phyloP scores from a whole-genome alignment of 768 basidiomycete species.

The Boletus coccyginus region DNA sequence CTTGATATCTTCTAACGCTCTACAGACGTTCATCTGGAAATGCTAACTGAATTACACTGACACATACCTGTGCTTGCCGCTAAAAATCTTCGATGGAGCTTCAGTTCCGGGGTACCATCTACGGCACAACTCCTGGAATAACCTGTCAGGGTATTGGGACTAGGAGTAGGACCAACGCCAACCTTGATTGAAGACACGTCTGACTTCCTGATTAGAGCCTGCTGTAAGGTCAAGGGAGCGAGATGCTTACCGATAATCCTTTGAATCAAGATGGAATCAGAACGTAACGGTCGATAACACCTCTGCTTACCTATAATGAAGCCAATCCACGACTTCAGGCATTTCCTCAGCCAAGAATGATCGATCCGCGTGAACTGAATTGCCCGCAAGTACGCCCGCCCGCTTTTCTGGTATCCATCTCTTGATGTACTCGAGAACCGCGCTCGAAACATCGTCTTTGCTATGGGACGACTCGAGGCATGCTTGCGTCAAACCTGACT shows the following conservation, averaged over 20 bases:
- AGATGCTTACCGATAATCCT: slow-evolving; percentile 67
- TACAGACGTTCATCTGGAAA: slow-evolving; percentile 27
- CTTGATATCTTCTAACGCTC: slow-evolving; percentile 80
- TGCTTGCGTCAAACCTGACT: slow-evolving; percentile 82
- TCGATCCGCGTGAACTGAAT: slow-evolving; percentile 80
- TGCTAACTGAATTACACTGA: not conserved
- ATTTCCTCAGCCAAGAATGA: slow-evolving; percentile 72
- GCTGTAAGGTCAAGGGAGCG: not conserved
- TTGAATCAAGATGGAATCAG: not conserved
- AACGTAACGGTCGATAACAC: not conserved
- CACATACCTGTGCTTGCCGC: slow-evolving; percentile 57
- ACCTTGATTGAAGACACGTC: slow-evolving; percentile 87
- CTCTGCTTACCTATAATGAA: slow-evolving; percentile 67
- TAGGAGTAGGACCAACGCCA: not conserved
- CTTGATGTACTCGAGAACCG: slow-evolving; percentile 76
- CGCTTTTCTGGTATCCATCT: slow-evolving; percentile 73
- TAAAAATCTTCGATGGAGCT: slow-evolving; percentile 25
- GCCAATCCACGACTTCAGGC: slow-evolving; percentile 75
- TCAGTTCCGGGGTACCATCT: slow-evolving; percentile 60
- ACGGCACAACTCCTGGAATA: slow-evolving; percentile 60
- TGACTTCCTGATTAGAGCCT: slow-evolving; percentile 23
- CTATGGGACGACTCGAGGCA: slow-evolving; percentile 72
- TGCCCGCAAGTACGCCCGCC: slow-evolving; percentile 78
- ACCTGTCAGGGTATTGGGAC: not conserved
- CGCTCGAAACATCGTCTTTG: slow-evolving; percentile 53